Conservation (phyloP, 345 rosid species). For the Salix viminalis region DNA sequence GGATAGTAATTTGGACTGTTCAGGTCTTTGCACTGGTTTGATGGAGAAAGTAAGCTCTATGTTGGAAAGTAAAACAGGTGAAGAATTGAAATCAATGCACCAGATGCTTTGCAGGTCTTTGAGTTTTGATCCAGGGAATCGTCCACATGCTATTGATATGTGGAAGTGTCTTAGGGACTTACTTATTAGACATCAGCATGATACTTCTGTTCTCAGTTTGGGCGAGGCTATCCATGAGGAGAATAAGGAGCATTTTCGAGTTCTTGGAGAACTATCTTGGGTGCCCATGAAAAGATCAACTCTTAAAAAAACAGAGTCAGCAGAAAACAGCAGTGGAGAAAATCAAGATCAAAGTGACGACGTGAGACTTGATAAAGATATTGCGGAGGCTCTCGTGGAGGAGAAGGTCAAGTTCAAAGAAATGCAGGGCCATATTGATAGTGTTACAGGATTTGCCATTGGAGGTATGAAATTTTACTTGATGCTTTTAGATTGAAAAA, state of each 20-base stretch:
- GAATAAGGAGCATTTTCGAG: slow-evolving; percentile 38
- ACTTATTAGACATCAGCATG: slow-evolving; percentile 33
- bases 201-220: slow-evolving; percentile 23
- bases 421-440: slow-evolving; percentile 66
- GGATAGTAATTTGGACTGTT: slow-evolving; percentile 27
- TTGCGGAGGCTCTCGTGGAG: slow-evolving; percentile 40
- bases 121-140: slow-evolving; percentile 49
- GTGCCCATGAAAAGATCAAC: slow-evolving; percentile 20
- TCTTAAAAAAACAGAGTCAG: slow-evolving; percentile 20
- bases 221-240: slow-evolving; percentile 18
- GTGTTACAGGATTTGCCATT: slow-evolving; percentile 67
- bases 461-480: slow-evolving; percentile 55
- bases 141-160: slow-evolving; percentile 53
- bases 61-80: slow-evolving; percentile 34
- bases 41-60: slow-evolving; percentile 36
- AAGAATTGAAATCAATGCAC: slow-evolving; percentile 34
- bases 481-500: slow-evolving; percentile 1
- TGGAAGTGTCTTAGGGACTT: slow-evolving; percentile 65
- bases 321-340: slow-evolving; percentile 20
- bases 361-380: slow-evolving; percentile 31
- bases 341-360: slow-evolving; percentile 24
- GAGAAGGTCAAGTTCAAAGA: slow-evolving; percentile 53
- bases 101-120: slow-evolving; percentile 49
- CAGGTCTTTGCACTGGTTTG: slow-evolving; percentile 31
- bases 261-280: slow-evolving; percentile 51